A percentile compares a stretch with the other conserved stretches of the same genome.
phyloP scores from a whole-genome alignment of 345 rosid genomes.

The Salix caprea region DNA sequence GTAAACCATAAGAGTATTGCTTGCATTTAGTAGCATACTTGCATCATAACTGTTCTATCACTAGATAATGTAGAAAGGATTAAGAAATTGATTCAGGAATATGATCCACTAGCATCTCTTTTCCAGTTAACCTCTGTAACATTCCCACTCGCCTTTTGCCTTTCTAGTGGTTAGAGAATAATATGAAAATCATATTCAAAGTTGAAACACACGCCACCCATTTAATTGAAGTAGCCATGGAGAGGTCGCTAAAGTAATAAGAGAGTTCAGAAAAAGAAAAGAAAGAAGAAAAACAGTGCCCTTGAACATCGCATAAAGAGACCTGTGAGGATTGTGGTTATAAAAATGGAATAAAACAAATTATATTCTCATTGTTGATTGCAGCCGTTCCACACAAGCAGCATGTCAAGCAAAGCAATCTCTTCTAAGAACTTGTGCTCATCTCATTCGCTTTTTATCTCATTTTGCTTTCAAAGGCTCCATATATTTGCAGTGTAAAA shows the following conservation, averaged over 20 bases:
- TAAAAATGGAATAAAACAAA: neutral
- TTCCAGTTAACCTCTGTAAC: neutral
- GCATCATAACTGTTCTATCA: neutral
- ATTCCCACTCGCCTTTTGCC: neutral
- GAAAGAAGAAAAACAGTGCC: neutral
- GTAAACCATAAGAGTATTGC: slow-evolving; percentile 8
- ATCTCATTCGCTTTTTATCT: neutral
- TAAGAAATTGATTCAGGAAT: neutral
- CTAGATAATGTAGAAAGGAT: neutral
- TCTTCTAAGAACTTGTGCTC: neutral
- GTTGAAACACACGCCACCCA: neutral
- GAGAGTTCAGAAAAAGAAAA: neutral
- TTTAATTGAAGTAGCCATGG: neutral
- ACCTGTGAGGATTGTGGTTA: neutral
- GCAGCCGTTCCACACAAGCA: neutral
- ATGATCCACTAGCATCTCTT: neutral
- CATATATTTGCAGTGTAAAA: neutral
- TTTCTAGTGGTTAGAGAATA: no score
- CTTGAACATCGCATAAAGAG: neutral
- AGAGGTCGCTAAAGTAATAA: neutral
- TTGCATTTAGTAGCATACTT: slow-evolving; percentile 6
- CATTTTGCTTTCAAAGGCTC: neutral
- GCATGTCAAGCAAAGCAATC: neutral
- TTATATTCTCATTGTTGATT: neutral
- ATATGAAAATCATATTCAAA: neutral